Base-by-base conservation (phyloP, 352 stramenopile genomes). In the Blastocystis sp. region DNA sequence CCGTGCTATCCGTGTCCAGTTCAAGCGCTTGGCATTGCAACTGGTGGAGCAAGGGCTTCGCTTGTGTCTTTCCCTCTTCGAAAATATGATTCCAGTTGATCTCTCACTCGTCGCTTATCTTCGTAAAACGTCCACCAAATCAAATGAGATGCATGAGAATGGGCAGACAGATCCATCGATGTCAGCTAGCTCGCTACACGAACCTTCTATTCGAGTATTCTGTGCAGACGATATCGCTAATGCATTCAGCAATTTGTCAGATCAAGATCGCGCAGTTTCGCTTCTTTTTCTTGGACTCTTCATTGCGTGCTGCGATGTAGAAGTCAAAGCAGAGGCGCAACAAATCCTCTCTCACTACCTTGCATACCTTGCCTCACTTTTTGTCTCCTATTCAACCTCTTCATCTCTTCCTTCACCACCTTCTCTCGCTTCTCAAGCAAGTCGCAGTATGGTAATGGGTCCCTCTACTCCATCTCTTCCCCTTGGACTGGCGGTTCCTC, bases 271-370 rank as follows among this genome's bases (percentile, higher is more conserved):
- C 9, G 30, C 34, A 7, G 16, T 65, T 20, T 85, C 45, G 9
- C 56, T 85, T 5, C 0, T 66, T 47, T 34, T 85, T 11, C 45
- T 68, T n/a, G 73, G 73, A 16, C 73, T 85, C 5, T 55, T 85
- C 3, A 47, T 66, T 18, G 47, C 47, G 20, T 85, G 73, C 73
- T 39, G 73, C 56, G 73, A 85, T 53, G 39, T 41, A 30, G 73
- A 85, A 26, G 53, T 85, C 20, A 66, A 66, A 26, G 8, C 20
- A 8, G 30, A 13, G 24, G 73, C 73, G 3, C 37, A 24, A 9
- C 16, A 34, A 16, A 39, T 24, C 20, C 20, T 66, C 5, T n/a
- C 3, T 18, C 8, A 16, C 24, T 66, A 66, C 39, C 3, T 85
- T 34, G 45, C 20, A 3, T 85, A 56, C n/a, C 18, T 85, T 2